A percentile compares a stretch with the other conserved stretches of the same genome.
Evolutionary conservation across 768 basidiomycete genomes (phyloP).

Genomic region (Phylloporus rhodoxanthus): DNA sequence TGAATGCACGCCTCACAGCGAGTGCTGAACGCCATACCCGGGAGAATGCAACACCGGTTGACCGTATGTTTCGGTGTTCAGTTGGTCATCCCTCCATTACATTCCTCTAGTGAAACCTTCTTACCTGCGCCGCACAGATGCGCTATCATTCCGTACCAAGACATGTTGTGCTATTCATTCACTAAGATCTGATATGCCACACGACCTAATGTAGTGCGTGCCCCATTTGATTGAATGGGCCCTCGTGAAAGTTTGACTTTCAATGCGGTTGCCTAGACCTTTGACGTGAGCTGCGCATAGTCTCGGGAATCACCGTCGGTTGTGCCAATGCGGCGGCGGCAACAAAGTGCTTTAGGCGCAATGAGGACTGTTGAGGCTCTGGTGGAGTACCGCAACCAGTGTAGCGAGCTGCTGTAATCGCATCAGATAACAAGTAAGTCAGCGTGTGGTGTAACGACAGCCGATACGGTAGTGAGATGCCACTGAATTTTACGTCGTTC

Average conservation of each 20-base stretch:
- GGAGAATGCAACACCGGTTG: slow-evolving; percentile 12
- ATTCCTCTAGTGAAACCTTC: slow-evolving; percentile 10
- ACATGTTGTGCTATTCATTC: neutral
- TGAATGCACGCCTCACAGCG: neutral
- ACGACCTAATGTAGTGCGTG: neutral
- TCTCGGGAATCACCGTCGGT: slow-evolving; percentile 1
- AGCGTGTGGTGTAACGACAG: neutral
- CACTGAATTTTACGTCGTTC: neutral
- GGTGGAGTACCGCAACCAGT: neutral
- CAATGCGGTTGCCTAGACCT: slow-evolving; percentile 37
- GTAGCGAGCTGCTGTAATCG: too few relatives aligned
- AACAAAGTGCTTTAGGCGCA: too few relatives aligned
- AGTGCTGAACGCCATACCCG: neutral
- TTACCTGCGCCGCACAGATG: slow-evolving; percentile 13
- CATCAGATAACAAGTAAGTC: neutral
- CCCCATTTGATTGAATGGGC: neutral
- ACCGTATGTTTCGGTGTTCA: slow-evolving; percentile 9
- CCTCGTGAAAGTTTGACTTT: slow-evolving; percentile 30
- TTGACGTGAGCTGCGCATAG: slow-evolving; percentile 29
- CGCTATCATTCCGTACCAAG: slow-evolving; percentile 2
- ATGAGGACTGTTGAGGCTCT: too few relatives aligned
- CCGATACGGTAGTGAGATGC: too few relatives aligned
- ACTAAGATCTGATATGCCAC: neutral
- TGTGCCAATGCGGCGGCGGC: slow-evolving; percentile 1
- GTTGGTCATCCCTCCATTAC: slow-evolving; percentile 6